Base-by-base conservation (phyloP, 257 asterid species). In the Rhazya stricta region DNA sequence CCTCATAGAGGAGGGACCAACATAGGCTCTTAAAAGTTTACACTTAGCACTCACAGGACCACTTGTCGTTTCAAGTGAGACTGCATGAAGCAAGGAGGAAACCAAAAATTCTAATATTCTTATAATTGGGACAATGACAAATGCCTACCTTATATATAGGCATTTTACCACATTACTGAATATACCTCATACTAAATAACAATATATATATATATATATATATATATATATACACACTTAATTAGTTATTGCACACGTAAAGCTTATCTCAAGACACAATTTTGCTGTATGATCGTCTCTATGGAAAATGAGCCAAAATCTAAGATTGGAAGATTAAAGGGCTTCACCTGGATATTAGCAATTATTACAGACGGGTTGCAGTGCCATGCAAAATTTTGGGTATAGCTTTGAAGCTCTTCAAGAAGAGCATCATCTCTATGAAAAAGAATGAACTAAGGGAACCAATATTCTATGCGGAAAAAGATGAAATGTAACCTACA, bases 1-100 rank as follows among this genome's bases (percentile, higher is more conserved):
- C 81, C 68, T 79, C 65, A 65, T 81, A 87, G 88, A 85, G 72
- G 81, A 86, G 83, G 97, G 97, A 91, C 97, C 97, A 88, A 80
- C 13, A 67, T 69, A 86, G 88, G 74, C 79, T 85, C 85, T 85
- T 84, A 77, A 89, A 88, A 88, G 93, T 88, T 86, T 81, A 86
- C 87, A 88, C 79, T 79, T 81, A 80, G 87, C 86, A 79, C 81
- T 68, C 79, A 83, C 25, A 62, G 96, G 96, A 87, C 97, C 97
- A 91, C 96, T 65, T 74, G 25, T 43, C 74, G 37, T 78, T 70
- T 83, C 78, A 89, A 87, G 74, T 84, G 72, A 79, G 85, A 85
- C 81, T 81, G 74, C 83, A 77, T 83, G 75, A 67, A 73, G 37
- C 86, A 81, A 74, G 48, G 27, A 70, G n/a, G 39, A 34, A 43